These are phyloP conservation scores for Clarireedia monteithiana DNA, from an alignment of 2,329 filamentous ascomycete species.

Conservation along the genomic window DNA sequence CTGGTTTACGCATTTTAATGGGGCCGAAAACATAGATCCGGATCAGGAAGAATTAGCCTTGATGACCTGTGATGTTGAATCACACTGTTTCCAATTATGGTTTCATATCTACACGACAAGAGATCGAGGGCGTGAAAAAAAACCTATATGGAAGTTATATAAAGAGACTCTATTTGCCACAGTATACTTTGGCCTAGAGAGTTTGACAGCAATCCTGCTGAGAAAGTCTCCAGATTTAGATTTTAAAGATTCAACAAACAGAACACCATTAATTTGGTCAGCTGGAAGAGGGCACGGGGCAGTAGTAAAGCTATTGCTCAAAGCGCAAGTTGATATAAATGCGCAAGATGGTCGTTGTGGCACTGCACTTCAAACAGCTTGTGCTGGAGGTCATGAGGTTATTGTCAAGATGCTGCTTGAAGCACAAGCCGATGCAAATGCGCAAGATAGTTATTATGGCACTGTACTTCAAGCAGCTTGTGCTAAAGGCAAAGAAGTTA, in stretches of 20 bases:
- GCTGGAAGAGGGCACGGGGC: not conserved
- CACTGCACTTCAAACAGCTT: not conserved
- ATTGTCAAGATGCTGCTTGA: not conserved
- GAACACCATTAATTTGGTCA: not conserved
- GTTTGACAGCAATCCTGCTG: not conserved
- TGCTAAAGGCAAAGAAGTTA: too few species aligned
- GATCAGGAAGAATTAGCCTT: not conserved
- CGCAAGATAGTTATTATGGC: not conserved
- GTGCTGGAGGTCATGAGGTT: not conserved
- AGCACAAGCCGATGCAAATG: not conserved
- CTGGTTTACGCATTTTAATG: not conserved
- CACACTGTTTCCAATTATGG: not conserved
- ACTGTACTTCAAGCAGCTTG: constrained; percentile 1
- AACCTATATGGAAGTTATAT: not conserved
- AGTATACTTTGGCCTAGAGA: not conserved
- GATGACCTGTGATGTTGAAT: not conserved
- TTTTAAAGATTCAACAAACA: not conserved
- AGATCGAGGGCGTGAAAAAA: too few species aligned
- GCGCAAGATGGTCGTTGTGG: too few species aligned
- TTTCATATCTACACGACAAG: not conserved
- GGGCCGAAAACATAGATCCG: not conserved
- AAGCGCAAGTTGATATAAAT: not conserved
- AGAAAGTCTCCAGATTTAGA: not conserved
- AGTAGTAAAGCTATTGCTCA: not conserved
- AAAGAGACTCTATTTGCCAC: not conserved